Base-by-base conservation (phyloP, 306 rosid genomes). In the Pterocarpus macrocarpus region DNA sequence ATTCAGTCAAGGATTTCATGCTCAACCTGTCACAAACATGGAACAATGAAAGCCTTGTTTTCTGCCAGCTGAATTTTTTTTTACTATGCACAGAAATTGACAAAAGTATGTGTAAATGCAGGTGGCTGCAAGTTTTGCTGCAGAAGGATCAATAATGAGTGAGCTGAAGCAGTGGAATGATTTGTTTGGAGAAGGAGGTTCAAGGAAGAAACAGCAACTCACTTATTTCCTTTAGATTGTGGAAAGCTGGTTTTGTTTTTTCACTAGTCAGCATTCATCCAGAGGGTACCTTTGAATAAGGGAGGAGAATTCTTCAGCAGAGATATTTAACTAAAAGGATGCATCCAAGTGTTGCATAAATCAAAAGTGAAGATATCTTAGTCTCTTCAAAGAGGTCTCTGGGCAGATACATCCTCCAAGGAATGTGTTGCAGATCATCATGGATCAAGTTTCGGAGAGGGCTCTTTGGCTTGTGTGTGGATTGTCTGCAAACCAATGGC, bases 161-260 rank as follows among this genome's bases (percentile, higher is more conserved):
- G 93, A 90, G 88, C 87, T 92, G 83, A 90, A 89, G 85, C 93
- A 90, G 73, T 92, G 97, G 97, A 92, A 92, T 59, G 94, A 92
- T 0, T 69, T 86, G 82, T 90, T 89, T 53, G 97, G 97, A 43
- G 97, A 89, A 65, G 97, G 97, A 38, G 97, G 97, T 74, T 90
- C 97, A 70, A 90, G 97, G 79, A 92, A 92, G 91, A 92, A 86
- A 84, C 81, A 92, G 73, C 97, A 92, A 63, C 87, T 90, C 15
- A 84, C 97, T 22, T 92, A 92, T 71, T 92, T 92, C 88, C 87
- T 92, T 50, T 90, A 90, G 83, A 59, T 15, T 58, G 80, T 58
- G 8, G 22, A 55, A 59, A 64, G 82, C 61, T 32, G 35, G 57
- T 66, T 32, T 66, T 10, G 58, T 16, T 62, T 57, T 69, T 2